These are phyloP conservation scores for Strigomonas galati DNA, from an alignment of 208 protist species.

Conservation along the genomic window DNA sequence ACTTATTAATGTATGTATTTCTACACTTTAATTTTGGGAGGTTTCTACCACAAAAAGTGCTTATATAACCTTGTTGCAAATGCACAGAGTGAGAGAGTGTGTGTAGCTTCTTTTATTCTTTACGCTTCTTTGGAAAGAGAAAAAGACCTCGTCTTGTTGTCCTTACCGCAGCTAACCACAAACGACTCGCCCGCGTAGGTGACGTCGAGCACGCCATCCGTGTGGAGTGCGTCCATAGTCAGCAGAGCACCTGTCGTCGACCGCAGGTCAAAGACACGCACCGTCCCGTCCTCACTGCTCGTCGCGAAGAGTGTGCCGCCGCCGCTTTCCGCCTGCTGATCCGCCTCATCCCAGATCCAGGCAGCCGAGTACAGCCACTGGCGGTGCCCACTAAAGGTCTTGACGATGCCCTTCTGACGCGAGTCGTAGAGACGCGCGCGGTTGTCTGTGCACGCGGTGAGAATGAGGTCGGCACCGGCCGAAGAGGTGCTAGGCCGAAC, in stretches of 20 bases:
- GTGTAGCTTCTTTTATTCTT: conserved; percentile 1
- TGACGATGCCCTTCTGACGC: conserved; percentile 41
- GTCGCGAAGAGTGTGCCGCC: conserved; percentile 53
- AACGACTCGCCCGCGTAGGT: conserved; percentile 56
- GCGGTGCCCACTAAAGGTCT: conserved; percentile 71
- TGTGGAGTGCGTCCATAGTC: conserved; percentile 72
- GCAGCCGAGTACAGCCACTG: conserved; percentile 81
- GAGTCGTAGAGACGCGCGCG: conserved; percentile 77
- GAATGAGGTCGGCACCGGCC: conserved; percentile 48
- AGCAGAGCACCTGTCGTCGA: conserved; percentile 53
- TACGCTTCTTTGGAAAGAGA: conserved; percentile 33
- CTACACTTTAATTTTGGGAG: no score
- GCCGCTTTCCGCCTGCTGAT: conserved; percentile 24
- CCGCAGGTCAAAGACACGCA: conserved; percentile 76
- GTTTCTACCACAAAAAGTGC: no score
- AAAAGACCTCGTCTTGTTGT: conserved; percentile 74
- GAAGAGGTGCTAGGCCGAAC: conserved; percentile 34
- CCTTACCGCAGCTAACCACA: conserved; percentile 75
- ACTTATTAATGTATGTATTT: no score
- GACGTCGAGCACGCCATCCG: conserved; percentile 77
- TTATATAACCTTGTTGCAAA: no score
- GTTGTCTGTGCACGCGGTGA: conserved; percentile 81
- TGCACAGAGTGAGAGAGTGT: background rate
- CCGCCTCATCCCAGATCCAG: conserved; percentile 62
- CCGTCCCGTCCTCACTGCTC: conserved; percentile 61